phyloP scores from a whole-genome alignment of 2,329 filamentous ascomycete species.

The Blumeriella jaapii region DNA sequence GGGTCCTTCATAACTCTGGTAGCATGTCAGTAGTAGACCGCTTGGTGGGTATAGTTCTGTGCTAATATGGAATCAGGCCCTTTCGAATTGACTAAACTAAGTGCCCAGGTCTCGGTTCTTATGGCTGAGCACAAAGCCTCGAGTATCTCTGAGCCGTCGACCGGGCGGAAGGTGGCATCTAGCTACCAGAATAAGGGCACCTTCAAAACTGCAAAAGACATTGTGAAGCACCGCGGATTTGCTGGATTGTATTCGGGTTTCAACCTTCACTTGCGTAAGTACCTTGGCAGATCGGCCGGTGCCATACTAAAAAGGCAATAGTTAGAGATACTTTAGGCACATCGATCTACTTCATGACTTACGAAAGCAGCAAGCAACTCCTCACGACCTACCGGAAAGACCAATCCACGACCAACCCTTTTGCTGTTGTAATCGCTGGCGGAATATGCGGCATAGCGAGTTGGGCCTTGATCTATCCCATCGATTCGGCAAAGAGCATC shows the following conservation, averaged over 20 bases:
- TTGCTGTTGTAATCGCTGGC: constrained; percentile 67
- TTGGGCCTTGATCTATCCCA: constrained; percentile 53
- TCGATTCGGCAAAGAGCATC: constrained; percentile 75
- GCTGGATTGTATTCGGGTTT: constrained; percentile 72
- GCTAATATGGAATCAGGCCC: constrained; percentile 40
- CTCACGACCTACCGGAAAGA: constrained; percentile 64
- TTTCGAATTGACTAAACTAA: constrained; percentile 83
- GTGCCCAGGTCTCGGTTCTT: constrained; percentile 72
- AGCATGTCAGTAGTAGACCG: constrained; percentile 64
- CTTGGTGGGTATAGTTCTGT: constrained; percentile 8
- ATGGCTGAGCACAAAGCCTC: constrained; percentile 48
- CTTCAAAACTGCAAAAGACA: constrained; percentile 62
- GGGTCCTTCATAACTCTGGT: constrained; percentile 71
- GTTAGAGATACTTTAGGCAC: constrained; percentile 78
- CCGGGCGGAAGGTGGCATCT: constrained; percentile 35
- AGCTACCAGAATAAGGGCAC: constrained; percentile 73
- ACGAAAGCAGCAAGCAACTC: constrained; percentile 76
- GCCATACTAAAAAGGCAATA: constrained; percentile 26
- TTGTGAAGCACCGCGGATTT: constrained; percentile 63
- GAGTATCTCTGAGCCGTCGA: constrained; percentile 25
- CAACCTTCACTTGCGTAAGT: constrained; percentile 63
- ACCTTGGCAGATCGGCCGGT: not conserved
- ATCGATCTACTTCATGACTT: constrained; percentile 79
- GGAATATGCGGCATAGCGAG: constrained; percentile 74
- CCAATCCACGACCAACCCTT: constrained; percentile 62